Base-by-base conservation (phyloP, 768 basidiomycete genomes). In the Aureoboletus auriporus region DNA sequence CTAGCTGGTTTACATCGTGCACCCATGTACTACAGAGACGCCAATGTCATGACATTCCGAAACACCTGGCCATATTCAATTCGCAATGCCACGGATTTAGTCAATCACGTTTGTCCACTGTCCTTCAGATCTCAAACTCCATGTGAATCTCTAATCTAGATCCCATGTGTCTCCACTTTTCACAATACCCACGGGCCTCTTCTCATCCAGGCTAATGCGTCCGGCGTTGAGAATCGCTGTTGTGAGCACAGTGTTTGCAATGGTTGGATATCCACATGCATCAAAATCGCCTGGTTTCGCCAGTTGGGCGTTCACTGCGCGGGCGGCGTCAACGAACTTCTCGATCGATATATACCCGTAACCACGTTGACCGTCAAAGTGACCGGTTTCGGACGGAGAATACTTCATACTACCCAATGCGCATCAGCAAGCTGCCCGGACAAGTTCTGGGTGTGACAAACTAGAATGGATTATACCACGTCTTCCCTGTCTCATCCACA, bases 311-410 rank as follows among this genome's bases (percentile, higher is more conserved):
- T 93, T 91, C 59, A 93, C 87, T 52, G 75, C 78, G 44, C 84
- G 78, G 37, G 85, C 82, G 14, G 88, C 89, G 63, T 90, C 91
- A 64, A 95, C 73, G 69, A 94, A 94, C 69, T 89, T 93, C 69
- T 92, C 92, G 58, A 94, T 89, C 14, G 89, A 93, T 59, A 94
- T 74, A 65, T 95, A 83, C 52, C 89, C 93, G 66, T 96, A 96
- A 13, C 93, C 93, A 48, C 86, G 80, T 70, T 94, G 93, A 27
- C 93, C 93, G 61, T 95, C 93, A 63, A 96, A 95, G 69, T 91
- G 86, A 6, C 92, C 93, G 47, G 80, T 86, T 70, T 89, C 89
- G 45, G 89, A 91, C 5, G 91, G 89, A 34, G 90, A 87, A 69
- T 95, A 95, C 61, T 94, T 95, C 87, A 95, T 94, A 71, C 89